phyloP scores from a whole-genome alignment of 2,329 filamentous ascomycete species.

The Aspergillus versicolor region DNA sequence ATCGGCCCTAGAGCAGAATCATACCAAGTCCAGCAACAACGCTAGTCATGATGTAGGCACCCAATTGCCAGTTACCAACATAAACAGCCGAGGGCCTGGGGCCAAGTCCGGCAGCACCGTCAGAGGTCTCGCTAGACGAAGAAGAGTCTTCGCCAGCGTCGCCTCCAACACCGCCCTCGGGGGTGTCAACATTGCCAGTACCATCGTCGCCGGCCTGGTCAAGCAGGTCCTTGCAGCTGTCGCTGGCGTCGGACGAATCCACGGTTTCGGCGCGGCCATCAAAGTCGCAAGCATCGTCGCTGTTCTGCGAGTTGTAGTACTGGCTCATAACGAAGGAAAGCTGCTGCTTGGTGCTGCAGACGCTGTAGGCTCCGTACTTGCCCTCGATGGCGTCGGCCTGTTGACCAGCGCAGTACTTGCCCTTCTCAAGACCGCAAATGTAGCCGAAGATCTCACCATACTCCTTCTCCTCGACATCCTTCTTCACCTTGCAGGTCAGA shows the following conservation, averaged over 20 bases:
- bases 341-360: constrained; percentile 46
- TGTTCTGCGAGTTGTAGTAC: constrained; percentile 42
- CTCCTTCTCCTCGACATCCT: constrained; percentile 55
- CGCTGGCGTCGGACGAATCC: constrained; percentile 30
- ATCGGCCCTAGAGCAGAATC: constrained; percentile 45
- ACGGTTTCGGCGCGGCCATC: constrained; percentile 41
- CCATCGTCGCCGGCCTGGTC: constrained; percentile 42
- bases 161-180: constrained; percentile 26
- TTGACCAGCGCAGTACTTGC: constrained; percentile 41
- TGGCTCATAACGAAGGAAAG: constrained; percentile 49
- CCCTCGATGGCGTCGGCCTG: constrained; percentile 39
- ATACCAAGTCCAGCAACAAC: constrained; percentile 46
- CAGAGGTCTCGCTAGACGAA: constrained; percentile 23
- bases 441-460: constrained; percentile 64
- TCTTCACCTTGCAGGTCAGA: constrained; percentile 67
- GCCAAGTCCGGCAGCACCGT: constrained; percentile 32
- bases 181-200: constrained; percentile 40
- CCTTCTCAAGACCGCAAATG: constrained; percentile 39
- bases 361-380: constrained; percentile 49
- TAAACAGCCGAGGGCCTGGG: constrained; percentile 35
- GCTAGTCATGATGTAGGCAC: constrained; percentile 45
- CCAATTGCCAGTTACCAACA: constrained; percentile 43
- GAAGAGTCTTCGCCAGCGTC: constrained; percentile 18
- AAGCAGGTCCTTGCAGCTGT: constrained; percentile 36
- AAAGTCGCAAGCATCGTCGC: constrained; percentile 46